Evolutionary conservation across 2,329 filamentous ascomycete genomes (phyloP).

Genomic region (Cladosporium velox): DNA sequence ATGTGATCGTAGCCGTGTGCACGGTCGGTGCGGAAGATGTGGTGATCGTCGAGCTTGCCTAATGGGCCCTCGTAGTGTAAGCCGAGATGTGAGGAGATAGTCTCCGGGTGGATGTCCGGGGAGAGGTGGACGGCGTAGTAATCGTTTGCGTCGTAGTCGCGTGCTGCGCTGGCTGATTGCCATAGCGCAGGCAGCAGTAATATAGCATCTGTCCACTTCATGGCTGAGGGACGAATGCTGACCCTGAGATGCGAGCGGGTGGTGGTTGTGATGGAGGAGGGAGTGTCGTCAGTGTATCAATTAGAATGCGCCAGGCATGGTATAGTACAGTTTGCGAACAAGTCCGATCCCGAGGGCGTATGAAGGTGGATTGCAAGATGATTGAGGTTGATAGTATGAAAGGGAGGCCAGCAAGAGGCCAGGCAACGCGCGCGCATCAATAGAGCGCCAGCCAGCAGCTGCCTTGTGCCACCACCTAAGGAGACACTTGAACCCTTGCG

Average conservation of each 20-base stretch:
- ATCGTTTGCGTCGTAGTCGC: slow-evolving; percentile 71
- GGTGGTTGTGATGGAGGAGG: not conserved
- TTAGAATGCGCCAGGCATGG: slow-evolving; percentile 20
- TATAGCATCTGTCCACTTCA: slow-evolving; percentile 21
- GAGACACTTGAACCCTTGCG: not conserved
- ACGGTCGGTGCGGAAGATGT: slow-evolving; percentile 72
- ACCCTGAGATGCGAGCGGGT: not conserved
- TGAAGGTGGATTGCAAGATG: not conserved
- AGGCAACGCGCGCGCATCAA: not conserved
- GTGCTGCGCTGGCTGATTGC: slow-evolving; percentile 13
- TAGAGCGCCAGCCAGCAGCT: not conserved
- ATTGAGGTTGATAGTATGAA: not conserved
- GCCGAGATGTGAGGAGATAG: slow-evolving; percentile 72
- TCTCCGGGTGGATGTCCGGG: slow-evolving; percentile 62
- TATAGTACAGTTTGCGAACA: not conserved
- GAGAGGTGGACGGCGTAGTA: slow-evolving; percentile 92
- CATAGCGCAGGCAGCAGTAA: slow-evolving; percentile 15
- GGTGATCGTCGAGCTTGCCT: slow-evolving; percentile 75
- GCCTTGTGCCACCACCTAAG: not conserved
- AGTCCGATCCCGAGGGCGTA: not conserved
- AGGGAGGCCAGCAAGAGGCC: not conserved
- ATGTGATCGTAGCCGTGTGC: slow-evolving; percentile 55
- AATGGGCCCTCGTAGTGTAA: slow-evolving; percentile 79
- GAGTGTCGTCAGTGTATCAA: not conserved
- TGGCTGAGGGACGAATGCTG: not conserved